Base-by-base conservation (phyloP, 2,329 filamentous ascomycete species). In the Penicillium oxalicum region DNA sequence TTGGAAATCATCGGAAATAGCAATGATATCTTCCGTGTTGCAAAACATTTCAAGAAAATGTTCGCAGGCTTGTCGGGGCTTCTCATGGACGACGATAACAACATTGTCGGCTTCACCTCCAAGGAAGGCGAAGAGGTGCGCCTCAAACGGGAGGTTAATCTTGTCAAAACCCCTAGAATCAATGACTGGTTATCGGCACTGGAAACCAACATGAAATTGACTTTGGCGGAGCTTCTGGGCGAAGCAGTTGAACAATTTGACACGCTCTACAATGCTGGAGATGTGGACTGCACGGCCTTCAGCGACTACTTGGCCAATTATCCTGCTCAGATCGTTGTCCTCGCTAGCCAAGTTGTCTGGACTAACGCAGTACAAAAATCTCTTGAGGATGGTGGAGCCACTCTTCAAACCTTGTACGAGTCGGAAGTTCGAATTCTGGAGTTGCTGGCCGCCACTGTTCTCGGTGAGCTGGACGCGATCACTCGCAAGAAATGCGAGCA, bases 1-100 rank as follows among this genome's bases (percentile, higher is more conserved):
- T 78, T 99, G 25, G 93, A 99, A 70, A 99, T 99, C 73, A 99
- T 99, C 56, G 93, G 93, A 66, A 99, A 99, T 70, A 97, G 91
- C 73, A 96, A 96, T 63, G 93, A 99, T 64, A 95, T 91, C 8
- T 74, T 93, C 52, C 90, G 93, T 47, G 94, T 98, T 58, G 89
- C 93, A 36, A 98, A 98, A 69, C 94, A 99, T 74, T 90, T 99
- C 76, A 91, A 95, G 69, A 99, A 99, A 77, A 99, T 99, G 93
- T 99, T 99, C 76, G 93, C 94, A 55, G 93, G 93, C 53, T 78
- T 98, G 41, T 91, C 86, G 4, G 93, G 93, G 3, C 79, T 98
- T 33, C 77, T 91, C 37, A 91, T 96, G 76, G 89, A 95, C 57
- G 90, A 97, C 47, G 88, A 96, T 60, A 82, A 84, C 26, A 83